Evolutionary conservation across 805 yeast genomes (phyloP).

Genomic region (Saturnispora saitoi): DNA sequence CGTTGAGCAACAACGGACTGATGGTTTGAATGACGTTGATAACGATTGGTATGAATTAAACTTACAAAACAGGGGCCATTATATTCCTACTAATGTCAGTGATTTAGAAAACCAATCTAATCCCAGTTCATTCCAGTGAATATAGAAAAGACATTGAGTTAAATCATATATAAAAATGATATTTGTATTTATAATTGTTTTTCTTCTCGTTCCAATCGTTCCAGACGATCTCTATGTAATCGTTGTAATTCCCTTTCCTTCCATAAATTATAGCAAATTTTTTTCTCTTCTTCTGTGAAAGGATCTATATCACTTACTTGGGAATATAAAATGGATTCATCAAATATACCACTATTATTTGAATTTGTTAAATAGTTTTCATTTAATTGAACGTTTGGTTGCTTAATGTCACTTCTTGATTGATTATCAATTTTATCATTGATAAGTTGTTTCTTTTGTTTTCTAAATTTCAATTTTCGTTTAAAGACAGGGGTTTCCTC

Average conservation of each 20-base stretch:
- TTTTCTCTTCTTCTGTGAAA: slow-evolving; percentile 24
- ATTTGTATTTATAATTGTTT: slow-evolving; percentile 15
- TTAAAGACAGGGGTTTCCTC: neutral
- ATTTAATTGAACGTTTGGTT: neutral
- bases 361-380: neutral
- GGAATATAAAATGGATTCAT: slow-evolving; percentile 11
- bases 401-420: neutral
- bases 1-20: neutral
- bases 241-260: slow-evolving; percentile 27
- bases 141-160: neutral
- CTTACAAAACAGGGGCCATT: neutral
- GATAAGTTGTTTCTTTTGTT: neutral
- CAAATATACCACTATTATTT: neutral
- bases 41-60: slow-evolving; percentile 10
- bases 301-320: slow-evolving; percentile 51
- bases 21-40: slow-evolving; percentile 3
- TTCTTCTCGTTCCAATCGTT: slow-evolving; percentile 21
- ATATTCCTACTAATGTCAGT: slow-evolving; percentile 5
- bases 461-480: slow-evolving; percentile 2
- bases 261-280: slow-evolving; percentile 32
- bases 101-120: slow-evolving; percentile 6
- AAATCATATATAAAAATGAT: neutral
- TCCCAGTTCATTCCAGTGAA: slow-evolving; percentile 1
- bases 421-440: neutral
- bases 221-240: slow-evolving; percentile 22